Evolutionary conservation across 352 stramenopile genomes (phyloP), one percentile per base, ranked within the genome.

Genomic region (Pythium volutum): DNA sequence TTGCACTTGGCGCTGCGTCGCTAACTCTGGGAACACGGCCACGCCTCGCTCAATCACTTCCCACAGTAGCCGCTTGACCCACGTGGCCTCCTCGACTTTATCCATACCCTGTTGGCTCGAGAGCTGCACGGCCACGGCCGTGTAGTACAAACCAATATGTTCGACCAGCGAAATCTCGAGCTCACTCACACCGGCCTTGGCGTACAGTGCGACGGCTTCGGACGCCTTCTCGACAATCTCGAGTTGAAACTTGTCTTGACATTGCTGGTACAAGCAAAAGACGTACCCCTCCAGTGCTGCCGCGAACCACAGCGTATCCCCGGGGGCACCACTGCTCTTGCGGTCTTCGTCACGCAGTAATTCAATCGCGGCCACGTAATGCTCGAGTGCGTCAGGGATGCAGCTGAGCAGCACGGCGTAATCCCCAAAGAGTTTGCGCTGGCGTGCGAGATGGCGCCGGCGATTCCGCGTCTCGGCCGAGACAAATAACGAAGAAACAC

Each of bases 201-300:
- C 74, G 62, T 95, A 95, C 51, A 90, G 64, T 9, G 66, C 56
- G 15, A 89, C 59, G 0, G 86, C 84, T 36, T 95, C 86, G 0
- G 84, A 92, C 0, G 79, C 71, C 59, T 91, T 90, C 31, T 95
- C 86, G 36, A 93, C 71, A 20, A 95, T 67, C 62, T 93, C 84
- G 23, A 89, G 68, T 15, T 75, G 66, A 22, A 93, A 86, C 42
- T 87, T 87, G 64, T 80, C 67, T 33, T 71, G 64, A 4, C 56
- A 62, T 34, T 87, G 70, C 20, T 71, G 64, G 26, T 75, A 87
- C 16, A 91, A 61, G 45, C 77, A 89, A 66, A 73, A 89, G 4
- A 77, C 67, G 45, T 85, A 88, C 8, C 78, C 83, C 71, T 95
- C 84, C n/a, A 95, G 55, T 2, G 83, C 81, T 0, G 87, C 81